Evolutionary conservation across 208 protist species (phyloP).

Genomic region (Plasmodiophora brassicae): DNA sequence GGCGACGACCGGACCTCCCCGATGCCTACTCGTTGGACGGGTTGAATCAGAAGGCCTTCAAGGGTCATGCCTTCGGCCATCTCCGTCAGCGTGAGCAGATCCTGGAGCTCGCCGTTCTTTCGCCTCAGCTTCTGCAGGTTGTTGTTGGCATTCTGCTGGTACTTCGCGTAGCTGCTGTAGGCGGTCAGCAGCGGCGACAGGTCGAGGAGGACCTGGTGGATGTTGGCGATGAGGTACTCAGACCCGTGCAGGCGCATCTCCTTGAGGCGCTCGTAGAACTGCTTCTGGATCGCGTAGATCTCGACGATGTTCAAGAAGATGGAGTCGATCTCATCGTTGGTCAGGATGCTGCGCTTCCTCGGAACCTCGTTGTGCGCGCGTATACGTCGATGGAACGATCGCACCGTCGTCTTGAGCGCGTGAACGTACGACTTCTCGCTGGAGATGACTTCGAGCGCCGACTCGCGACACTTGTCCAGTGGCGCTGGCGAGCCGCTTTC

Average conservation of each 20-base stretch:
- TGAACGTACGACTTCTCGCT: slow-evolving; percentile 30
- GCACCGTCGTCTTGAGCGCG: neutral
- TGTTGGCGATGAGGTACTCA: neutral
- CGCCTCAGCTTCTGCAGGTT: neutral
- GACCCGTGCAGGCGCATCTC: neutral
- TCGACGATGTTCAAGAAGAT: slow-evolving; percentile 27
- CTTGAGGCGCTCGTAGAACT: slow-evolving; percentile 19
- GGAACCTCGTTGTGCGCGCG: neutral
- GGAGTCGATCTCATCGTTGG: slow-evolving; percentile 6
- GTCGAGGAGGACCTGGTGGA: neutral
- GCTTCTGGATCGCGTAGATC: neutral
- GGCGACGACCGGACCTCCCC: too few relatives aligned
- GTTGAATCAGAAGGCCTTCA: neutral
- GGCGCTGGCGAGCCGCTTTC: too few relatives aligned
- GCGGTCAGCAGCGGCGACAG: neutral
- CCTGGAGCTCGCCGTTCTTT: neutral
- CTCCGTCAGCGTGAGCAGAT: slow-evolving; percentile 24
- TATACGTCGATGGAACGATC: neutral
- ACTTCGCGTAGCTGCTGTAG: slow-evolving; percentile 1
- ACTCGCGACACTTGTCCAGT: neutral
- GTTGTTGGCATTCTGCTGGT: neutral
- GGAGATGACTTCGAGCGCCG: neutral
- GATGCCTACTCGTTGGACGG: slow-evolving; percentile 18
- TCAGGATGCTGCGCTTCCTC: neutral
- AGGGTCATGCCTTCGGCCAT: slow-evolving; percentile 12